A percentile compares a stretch with the other conserved stretches of the same genome.
These are phyloP conservation scores for Phaseolus lunatus DNA, from an alignment of 306 rosid genomes.

Conservation along the genomic window DNA sequence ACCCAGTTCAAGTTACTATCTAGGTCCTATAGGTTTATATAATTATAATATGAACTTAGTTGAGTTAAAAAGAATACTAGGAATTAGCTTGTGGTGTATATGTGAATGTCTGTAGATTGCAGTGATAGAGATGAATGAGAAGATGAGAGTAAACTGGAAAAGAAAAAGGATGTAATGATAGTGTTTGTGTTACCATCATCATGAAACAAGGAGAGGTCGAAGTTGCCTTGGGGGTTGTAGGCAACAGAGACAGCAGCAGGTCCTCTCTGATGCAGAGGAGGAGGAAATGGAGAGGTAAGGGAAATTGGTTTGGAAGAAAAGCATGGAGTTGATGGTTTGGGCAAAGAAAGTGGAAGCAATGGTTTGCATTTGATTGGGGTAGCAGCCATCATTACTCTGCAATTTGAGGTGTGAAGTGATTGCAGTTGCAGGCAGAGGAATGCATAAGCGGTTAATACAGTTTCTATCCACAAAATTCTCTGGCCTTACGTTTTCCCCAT, in stretches of 20 bases:
- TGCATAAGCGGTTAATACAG: slow-evolving; percentile 46
- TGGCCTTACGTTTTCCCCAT: slow-evolving; percentile 52
- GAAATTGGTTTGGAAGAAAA: slow-evolving; percentile 53
- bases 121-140: neutral
- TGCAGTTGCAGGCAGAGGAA: slow-evolving; percentile 1
- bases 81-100: neutral
- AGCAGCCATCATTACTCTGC: slow-evolving; percentile 53
- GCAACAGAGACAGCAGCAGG: slow-evolving; percentile 71
- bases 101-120: neutral
- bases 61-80: too few relatives aligned
- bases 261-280: slow-evolving; percentile 41
- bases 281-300: slow-evolving; percentile 42
- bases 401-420: neutral
- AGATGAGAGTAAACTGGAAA: too few relatives aligned
- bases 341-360: slow-evolving; percentile 60
- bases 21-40: too few relatives aligned
- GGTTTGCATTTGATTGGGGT: slow-evolving; percentile 60
- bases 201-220: slow-evolving; percentile 71
- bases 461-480: slow-evolving; percentile 46
- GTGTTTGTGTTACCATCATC: slow-evolving; percentile 58
- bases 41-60: too few relatives aligned
- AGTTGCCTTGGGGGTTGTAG: slow-evolving; percentile 90
- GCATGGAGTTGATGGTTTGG: slow-evolving; percentile 52
- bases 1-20: too few relatives aligned
- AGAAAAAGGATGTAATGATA: neutral